A percentile compares a stretch with the other conserved stretches of the same genome.
Conservation (phyloP, 2,329 filamentous ascomycete species). For the Microcera coccophila region DNA sequence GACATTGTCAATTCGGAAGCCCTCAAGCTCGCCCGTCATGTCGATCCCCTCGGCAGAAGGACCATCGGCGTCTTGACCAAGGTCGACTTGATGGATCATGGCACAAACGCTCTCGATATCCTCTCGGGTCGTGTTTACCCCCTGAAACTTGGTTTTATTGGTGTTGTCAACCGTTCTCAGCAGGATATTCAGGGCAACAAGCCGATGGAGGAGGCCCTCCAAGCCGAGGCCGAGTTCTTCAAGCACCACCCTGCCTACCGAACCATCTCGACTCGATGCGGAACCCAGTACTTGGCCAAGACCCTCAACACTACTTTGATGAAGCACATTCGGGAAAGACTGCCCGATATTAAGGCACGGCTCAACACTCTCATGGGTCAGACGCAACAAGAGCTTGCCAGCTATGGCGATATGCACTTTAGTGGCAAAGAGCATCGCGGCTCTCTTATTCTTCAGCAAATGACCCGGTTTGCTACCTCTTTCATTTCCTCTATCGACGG, state of each 20-base stretch:
- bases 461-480: constrained; percentile 96
- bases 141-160: constrained; percentile 94
- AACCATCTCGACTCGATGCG: constrained; percentile 90
- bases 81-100: constrained; percentile 97
- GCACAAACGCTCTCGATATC: constrained; percentile 95
- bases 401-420: constrained; percentile 97
- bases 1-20: constrained; percentile 98
- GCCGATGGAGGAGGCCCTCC: constrained; percentile 85
- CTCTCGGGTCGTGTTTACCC: constrained; percentile 96
- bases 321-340: constrained; percentile 88
- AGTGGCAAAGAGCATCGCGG: constrained; percentile 95
- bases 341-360: constrained; percentile 96
- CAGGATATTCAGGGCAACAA: constrained; percentile 97
- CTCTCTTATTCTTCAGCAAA: constrained; percentile 89
- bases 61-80: constrained; percentile 98
- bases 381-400: constrained; percentile 95
- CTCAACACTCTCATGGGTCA: constrained; percentile 99
- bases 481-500: constrained; percentile 99
- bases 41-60: constrained; percentile 87
- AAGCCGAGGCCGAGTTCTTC: constrained; percentile 92
- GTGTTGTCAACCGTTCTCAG: constrained; percentile 95
- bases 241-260: constrained; percentile 94
- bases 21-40: constrained; percentile 92
- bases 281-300: constrained; percentile 90
- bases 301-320: constrained; percentile 94